Evolutionary conservation across 495 filamentous ascomycete genomes (phyloP).

Genomic region (Chaetomidium leptoderma): DNA sequence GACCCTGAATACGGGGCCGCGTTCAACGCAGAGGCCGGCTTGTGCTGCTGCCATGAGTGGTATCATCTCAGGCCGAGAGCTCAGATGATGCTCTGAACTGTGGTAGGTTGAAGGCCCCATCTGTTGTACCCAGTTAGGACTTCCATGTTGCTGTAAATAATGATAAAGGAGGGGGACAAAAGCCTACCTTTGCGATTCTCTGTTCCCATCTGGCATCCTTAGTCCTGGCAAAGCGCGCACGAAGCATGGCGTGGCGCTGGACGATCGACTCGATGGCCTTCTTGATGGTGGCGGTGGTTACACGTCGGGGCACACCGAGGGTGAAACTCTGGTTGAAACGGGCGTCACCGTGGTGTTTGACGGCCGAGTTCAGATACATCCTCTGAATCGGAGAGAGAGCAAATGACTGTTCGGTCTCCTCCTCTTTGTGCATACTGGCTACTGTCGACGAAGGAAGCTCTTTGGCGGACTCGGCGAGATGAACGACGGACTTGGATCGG

Average conservation of each 20-base stretch:
- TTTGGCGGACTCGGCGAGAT: constrained; percentile 26
- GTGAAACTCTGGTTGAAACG: constrained; percentile 62
- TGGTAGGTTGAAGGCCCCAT: constrained; percentile 22
- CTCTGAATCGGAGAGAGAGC: constrained; percentile 57
- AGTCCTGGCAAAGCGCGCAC: constrained; percentile 44
- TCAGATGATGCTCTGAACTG: constrained; percentile 18
- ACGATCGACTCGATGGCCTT: constrained; percentile 48
- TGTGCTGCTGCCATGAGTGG: constrained; percentile 18
- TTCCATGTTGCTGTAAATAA: background rate
- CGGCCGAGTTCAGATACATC: constrained; percentile 51
- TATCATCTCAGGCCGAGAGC: constrained; percentile 11
- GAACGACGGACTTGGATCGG: constrained; percentile 26
- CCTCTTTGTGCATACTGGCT: constrained; percentile 7
- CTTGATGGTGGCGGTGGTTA: constrained; percentile 37
- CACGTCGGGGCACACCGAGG: constrained; percentile 40
- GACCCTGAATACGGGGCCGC: constrained; percentile 41
- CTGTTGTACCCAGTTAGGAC: background rate
- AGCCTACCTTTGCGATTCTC: constrained; percentile 18
- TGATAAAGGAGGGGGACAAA: background rate
- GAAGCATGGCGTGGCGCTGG: constrained; percentile 57
- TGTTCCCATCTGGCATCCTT: constrained; percentile 26
- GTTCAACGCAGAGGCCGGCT: constrained; percentile 20
- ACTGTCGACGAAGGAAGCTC: background rate
- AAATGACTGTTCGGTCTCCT: constrained; percentile 47
- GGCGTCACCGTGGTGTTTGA: constrained; percentile 40